Evolutionary conservation across 345 rosid species (phyloP).

Genomic region (Pelargonium nanum): DNA sequence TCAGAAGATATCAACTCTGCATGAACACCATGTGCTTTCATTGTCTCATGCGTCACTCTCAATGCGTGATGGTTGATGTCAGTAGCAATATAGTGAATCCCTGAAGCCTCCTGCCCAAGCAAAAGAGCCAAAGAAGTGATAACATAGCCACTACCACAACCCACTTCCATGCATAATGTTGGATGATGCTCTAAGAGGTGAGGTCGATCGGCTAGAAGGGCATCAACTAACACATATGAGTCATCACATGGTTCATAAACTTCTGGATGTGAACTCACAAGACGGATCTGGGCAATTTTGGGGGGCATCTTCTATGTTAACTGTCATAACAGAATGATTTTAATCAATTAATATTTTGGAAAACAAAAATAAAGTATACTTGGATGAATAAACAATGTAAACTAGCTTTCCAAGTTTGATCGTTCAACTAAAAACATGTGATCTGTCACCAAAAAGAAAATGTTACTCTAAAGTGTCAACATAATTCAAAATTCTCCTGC

Average conservation of each 20-base stretch:
- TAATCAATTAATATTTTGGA: too few species aligned
- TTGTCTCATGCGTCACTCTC: slow-evolving; percentile 44
- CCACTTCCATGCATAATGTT: slow-evolving; percentile 59
- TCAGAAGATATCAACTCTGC: slow-evolving; percentile 54
- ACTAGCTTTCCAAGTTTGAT: too few species aligned
- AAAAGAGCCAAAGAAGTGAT: slow-evolving; percentile 74
- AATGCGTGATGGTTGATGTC: slow-evolving; percentile 60
- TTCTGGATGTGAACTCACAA: slow-evolving; percentile 71
- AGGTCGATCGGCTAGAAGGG: slow-evolving; percentile 55
- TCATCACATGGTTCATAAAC: slow-evolving; percentile 93
- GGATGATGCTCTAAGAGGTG: slow-evolving; percentile 56
- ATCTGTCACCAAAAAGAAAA: too few species aligned
- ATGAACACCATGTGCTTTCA: slow-evolving; percentile 56
- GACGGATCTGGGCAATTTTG: slow-evolving; percentile 58
- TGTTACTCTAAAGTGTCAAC: too few species aligned
- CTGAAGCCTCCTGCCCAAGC: slow-evolving; percentile 32
- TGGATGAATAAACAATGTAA: too few species aligned
- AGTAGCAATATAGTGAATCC: slow-evolving; percentile 47
- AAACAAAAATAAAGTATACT: too few species aligned
- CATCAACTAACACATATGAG: slow-evolving; percentile 84
- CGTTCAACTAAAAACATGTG: too few species aligned
- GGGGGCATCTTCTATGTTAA: slow-evolving; percentile 24
- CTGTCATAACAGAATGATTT: slow-evolving; percentile 1
- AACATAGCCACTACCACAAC: slow-evolving; percentile 83
- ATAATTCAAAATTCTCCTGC: too few species aligned